Conservation (phyloP, 345 rosid species). For the Psidium friedrichsthalianum region DNA sequence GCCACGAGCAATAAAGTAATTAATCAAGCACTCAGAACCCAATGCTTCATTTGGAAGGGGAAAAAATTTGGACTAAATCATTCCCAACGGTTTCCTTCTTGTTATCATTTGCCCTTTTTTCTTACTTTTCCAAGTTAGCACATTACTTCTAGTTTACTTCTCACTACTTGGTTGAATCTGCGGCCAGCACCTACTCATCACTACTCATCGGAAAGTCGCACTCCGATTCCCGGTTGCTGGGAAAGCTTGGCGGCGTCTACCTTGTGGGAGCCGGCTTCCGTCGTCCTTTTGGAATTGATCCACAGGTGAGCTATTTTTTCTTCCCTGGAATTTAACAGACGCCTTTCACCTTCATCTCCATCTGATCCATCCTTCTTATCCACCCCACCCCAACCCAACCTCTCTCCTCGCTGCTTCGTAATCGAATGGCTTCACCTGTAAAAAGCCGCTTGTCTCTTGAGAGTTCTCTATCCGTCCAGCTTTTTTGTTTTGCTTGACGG, state of each 20-base stretch:
- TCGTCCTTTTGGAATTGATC: conserved; percentile 20
- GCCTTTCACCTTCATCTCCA: conserved; percentile 2
- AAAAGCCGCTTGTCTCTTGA: conserved; percentile 12
- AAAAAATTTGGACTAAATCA: background rate
- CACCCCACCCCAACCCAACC: conserved; percentile 19
- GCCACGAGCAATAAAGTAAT: background rate
- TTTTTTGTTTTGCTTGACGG: conserved; percentile 20
- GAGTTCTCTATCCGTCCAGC: conserved; percentile 6
- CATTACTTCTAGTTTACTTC: background rate
- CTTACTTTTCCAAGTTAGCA: background rate
- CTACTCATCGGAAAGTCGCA: conserved; percentile 38
- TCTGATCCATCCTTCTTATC: background rate
- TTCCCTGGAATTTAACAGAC: background rate
- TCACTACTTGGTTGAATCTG: background rate
- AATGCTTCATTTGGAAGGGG: background rate
- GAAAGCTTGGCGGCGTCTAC: conserved; percentile 49
- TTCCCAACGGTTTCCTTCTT: background rate
- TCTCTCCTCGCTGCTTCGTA: conserved; percentile 47
- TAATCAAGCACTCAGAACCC: background rate
- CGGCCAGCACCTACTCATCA: too few species aligned
- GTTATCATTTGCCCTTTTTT: background rate
- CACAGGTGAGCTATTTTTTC: conserved; percentile 12
- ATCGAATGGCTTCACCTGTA: conserved; percentile 50
- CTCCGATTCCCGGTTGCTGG: conserved; percentile 63
- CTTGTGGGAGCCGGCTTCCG: conserved; percentile 24